Percentiles rank a stretch among this genome's conserved stretches.
These are phyloP conservation scores for Dothistroma septosporum DNA, from an alignment of 2,329 filamentous ascomycete species.

Conservation along the genomic window DNA sequence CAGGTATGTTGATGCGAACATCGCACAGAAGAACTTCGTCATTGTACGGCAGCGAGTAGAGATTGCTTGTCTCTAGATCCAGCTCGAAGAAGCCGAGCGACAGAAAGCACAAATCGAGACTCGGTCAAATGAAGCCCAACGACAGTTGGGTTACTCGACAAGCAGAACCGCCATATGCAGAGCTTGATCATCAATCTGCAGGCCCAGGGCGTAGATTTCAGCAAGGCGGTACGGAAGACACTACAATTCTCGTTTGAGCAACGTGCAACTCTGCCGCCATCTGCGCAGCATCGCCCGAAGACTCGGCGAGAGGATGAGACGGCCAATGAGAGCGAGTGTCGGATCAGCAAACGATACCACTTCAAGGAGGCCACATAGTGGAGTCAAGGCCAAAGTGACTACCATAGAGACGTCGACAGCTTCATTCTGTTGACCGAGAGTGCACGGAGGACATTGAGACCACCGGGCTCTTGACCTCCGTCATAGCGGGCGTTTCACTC, in stretches of 20 bases:
- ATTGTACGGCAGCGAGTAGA: background rate
- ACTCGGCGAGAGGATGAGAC: too few species aligned
- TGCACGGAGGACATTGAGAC: too few species aligned
- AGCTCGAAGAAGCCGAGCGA: background rate
- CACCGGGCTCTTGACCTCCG: too few species aligned
- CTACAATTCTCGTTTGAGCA: too few species aligned
- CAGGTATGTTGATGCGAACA: background rate
- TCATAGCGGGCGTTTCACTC: too few species aligned
- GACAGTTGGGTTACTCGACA: background rate
- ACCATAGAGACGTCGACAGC: too few species aligned
- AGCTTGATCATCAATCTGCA: too few species aligned
- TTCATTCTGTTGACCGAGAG: too few species aligned
- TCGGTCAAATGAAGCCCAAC: background rate
- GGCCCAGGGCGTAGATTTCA: too few species aligned
- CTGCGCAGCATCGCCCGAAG: background rate
- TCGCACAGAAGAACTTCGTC: background rate
- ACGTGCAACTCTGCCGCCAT: background rate
- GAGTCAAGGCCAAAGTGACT: too few species aligned
- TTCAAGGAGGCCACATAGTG: background rate
- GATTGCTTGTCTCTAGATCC: background rate
- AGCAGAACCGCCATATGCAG: too few species aligned
- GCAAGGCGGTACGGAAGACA: too few species aligned
- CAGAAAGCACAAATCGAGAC: background rate
- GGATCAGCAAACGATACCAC: background rate
- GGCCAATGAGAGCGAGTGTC: background rate